Conservation (phyloP, 1,139 yeast genomes). For the Trichomonascaceae sp. region DNA sequence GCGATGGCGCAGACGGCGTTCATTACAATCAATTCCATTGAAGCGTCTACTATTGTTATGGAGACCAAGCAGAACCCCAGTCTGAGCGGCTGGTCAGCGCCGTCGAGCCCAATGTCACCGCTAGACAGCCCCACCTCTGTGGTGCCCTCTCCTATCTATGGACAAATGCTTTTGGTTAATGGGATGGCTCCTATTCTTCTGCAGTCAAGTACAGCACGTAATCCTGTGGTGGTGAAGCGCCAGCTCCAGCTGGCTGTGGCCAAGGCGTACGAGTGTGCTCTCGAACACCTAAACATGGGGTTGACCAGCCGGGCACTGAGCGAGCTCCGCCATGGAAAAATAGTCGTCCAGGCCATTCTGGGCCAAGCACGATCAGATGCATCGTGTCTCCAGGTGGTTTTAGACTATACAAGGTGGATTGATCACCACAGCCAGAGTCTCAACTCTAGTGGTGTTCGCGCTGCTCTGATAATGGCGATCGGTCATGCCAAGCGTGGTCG, state of each 20-base stretch:
- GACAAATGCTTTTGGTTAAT: conserved; percentile 8
- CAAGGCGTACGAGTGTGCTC: conserved; percentile 11
- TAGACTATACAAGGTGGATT: too few relatives aligned
- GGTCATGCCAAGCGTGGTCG: too few relatives aligned
- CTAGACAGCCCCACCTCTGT: too few relatives aligned
- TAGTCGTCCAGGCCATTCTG: too few relatives aligned
- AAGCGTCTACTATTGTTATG: background rate
- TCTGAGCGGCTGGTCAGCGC: background rate
- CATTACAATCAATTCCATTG: background rate
- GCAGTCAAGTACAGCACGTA: conserved; percentile 10
- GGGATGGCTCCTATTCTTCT: conserved; percentile 6
- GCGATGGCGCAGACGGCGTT: background rate
- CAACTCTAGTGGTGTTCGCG: too few relatives aligned
- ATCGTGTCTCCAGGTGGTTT: too few relatives aligned
- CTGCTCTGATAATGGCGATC: too few relatives aligned
- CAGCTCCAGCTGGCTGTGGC: conserved; percentile 15
- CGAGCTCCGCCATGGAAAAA: too few relatives aligned
- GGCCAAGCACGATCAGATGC: too few relatives aligned
- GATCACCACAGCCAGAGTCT: too few relatives aligned
- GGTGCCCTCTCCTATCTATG: conserved; percentile 12
- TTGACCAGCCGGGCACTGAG: conserved; percentile 6
- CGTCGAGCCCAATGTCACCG: background rate
- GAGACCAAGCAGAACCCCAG: too few relatives aligned
- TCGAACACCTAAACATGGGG: conserved; percentile 5
- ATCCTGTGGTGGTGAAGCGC: conserved; percentile 12